Percentiles rank a stretch among this genome's conserved stretches.
Conservation (phyloP, 805 yeast species). For the Metschnikowia gelsemii region DNA sequence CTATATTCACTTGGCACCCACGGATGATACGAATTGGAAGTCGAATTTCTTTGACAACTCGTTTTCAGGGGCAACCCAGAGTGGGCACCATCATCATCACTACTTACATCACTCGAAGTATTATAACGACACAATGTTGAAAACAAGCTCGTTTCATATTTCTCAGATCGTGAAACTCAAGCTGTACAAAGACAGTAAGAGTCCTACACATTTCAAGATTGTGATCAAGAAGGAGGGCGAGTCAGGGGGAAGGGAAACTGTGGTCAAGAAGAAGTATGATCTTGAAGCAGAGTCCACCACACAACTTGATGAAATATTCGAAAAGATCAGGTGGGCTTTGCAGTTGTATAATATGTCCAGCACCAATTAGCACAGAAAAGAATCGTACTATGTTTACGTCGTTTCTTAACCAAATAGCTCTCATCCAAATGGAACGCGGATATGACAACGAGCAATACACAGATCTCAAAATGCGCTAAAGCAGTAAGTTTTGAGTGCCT, state of each 20-base stretch:
- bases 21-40: conserved; percentile 61
- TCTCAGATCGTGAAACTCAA: conserved; percentile 73
- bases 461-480: too few species aligned
- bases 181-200: conserved; percentile 60
- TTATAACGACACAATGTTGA: conserved; percentile 66
- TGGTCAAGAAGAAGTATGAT: conserved; percentile 78
- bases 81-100: conserved; percentile 37
- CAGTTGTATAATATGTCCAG: conserved; percentile 48
- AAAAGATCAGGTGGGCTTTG: conserved; percentile 59
- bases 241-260: conserved; percentile 46
- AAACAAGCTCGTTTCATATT: conserved; percentile 84
- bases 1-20: conserved; percentile 83
- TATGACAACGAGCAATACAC: too few species aligned
- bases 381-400: too few species aligned
- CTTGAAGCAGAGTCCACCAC: conserved; percentile 66
- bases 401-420: too few species aligned
- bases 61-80: conserved; percentile 22
- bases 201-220: conserved; percentile 78
- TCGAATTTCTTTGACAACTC: conserved; percentile 34
- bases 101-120: conserved; percentile 41
- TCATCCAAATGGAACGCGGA: too few species aligned
- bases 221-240: conserved; percentile 49
- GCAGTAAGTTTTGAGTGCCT: too few species aligned
- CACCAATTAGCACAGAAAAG: neutral
- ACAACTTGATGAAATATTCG: conserved; percentile 73